Conservation (phyloP, 139 green algal species). For the Tetratostichococcus sp. region DNA sequence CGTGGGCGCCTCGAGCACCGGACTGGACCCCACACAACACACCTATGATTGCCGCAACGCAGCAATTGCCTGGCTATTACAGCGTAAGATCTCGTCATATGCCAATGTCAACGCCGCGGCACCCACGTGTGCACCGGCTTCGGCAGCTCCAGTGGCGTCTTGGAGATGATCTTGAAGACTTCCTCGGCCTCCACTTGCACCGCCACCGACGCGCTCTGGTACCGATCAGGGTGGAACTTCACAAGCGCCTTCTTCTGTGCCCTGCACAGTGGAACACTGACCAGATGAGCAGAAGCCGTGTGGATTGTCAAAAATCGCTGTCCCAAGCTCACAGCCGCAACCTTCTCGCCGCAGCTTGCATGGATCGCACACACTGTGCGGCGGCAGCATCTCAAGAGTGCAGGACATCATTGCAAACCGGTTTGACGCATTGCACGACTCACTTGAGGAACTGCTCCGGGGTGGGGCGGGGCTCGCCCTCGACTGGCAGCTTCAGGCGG, state of each 20-base stretch:
- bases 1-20: too few species aligned
- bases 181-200: conserved; percentile 10
- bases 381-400: too few species aligned
- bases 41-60: too few species aligned
- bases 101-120: not conserved
- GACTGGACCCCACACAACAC: too few species aligned
- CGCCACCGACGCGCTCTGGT: not conserved
- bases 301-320: too few species aligned
- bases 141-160: not conserved
- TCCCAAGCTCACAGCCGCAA: too few species aligned
- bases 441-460: not conserved
- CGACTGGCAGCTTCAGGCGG: not conserved
- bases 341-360: too few species aligned
- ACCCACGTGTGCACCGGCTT: not conserved
- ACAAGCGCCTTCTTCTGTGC: not conserved
- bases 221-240: conserved; percentile 7
- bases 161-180: conserved; percentile 8
- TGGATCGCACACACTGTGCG: too few species aligned
- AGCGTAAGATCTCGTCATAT: too few species aligned
- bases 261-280: not conserved
- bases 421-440: too few species aligned
- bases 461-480: not conserved
- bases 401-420: not conserved
- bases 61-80: too few species aligned
- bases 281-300: too few species aligned